Base-by-base conservation (phyloP, 139 green algal species). In the Edaphochlamys debaryana region DNA sequence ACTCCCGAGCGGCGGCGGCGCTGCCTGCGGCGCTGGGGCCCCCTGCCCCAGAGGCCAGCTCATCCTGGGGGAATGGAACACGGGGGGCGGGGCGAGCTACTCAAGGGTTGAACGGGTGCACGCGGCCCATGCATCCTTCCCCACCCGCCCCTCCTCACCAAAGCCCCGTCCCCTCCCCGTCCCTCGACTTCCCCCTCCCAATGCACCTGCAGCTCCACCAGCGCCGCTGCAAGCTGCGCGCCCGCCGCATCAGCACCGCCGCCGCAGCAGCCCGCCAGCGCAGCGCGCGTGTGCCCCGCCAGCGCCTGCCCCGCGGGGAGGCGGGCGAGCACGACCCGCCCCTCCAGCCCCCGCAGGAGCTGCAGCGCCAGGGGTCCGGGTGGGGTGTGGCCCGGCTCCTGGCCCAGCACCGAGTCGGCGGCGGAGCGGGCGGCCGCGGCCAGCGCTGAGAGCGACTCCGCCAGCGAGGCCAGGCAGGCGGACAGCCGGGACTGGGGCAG, bases 201-300 rank as follows among this genome's bases (percentile, higher is more conserved):
- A 69, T 27, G 36, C 73, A 87, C 34, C 36, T 85, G 38, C 23
- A 85, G 40, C 15, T 63, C 45, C 38, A 73, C 7, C 63, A 89
- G 42, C 68, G 82, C 68, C 63, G 52, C 80, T 11, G 89, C 54
- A 29, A 92, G 85, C 63, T 90, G 86, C 66, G 87, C 80, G 22
- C 87, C 74, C 34, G 66, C 36, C 50, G 62, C 56, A 2, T 48
- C 84, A 4, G 66, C 79, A 11, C 67, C 54, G 54, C 82, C 54
- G 5, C 69, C 19, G 4, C 15, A 25, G 54, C 68, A 73, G 9
- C 7, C 38, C n/a, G 30, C 38, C 56, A 77, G 58, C 64, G 52
- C 56, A 52, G 29, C 63, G 50, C 38, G 9, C n/a, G 40, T 19
- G 32, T 38, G 60, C 45, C 36, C 52, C 67, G 70, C 76, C 38